phyloP scores from a whole-genome alignment of 148 eudicot species.

The Nepenthes gracilis region DNA sequence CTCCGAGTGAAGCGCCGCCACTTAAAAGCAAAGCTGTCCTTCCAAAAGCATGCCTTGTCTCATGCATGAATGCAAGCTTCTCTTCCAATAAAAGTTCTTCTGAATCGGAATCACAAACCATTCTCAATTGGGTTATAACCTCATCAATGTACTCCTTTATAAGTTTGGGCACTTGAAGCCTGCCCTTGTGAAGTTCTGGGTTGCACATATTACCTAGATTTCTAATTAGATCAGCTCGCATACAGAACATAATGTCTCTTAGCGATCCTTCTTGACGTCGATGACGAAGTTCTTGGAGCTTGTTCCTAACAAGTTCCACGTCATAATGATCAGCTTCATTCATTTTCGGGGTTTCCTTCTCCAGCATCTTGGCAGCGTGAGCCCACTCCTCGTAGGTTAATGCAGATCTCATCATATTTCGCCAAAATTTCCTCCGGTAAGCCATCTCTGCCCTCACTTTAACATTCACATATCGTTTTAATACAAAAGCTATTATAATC shows the following conservation, averaged over 20 bases:
- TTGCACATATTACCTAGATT: slow-evolving; percentile 98
- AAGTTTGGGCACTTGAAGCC: slow-evolving; percentile 85
- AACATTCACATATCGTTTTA: slow-evolving; percentile 73
- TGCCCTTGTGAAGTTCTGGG: slow-evolving; percentile 84
- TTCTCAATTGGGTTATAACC: slow-evolving; percentile 75
- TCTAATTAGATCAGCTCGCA: slow-evolving; percentile 86
- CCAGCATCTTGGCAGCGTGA: slow-evolving; percentile 90
- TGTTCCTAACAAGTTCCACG: slow-evolving; percentile 74
- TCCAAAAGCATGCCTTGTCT: slow-evolving; percentile 96
- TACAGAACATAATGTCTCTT: slow-evolving; percentile 72
- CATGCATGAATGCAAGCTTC: slow-evolving; percentile 95
- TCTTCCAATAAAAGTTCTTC: slow-evolving; percentile 83
- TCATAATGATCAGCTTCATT: slow-evolving; percentile 73
- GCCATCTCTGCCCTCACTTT: slow-evolving; percentile 73
- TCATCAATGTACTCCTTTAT: slow-evolving; percentile 88
- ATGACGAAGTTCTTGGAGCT: slow-evolving; percentile 73
- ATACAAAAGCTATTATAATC: slow-evolving; percentile 52
- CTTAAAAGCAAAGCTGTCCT: slow-evolving; percentile 94
- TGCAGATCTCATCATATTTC: slow-evolving; percentile 85
- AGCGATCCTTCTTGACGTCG: slow-evolving; percentile 79
- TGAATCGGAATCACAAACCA: slow-evolving; percentile 88
- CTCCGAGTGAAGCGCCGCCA: slow-evolving; percentile 96
- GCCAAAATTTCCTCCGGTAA: slow-evolving; percentile 87
- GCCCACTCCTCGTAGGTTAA: slow-evolving; percentile 89
- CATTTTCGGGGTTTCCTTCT: slow-evolving; percentile 59